phyloP scores from a whole-genome alignment of 2,329 filamentous ascomycete genomes.

The Ascochyta lentis region DNA sequence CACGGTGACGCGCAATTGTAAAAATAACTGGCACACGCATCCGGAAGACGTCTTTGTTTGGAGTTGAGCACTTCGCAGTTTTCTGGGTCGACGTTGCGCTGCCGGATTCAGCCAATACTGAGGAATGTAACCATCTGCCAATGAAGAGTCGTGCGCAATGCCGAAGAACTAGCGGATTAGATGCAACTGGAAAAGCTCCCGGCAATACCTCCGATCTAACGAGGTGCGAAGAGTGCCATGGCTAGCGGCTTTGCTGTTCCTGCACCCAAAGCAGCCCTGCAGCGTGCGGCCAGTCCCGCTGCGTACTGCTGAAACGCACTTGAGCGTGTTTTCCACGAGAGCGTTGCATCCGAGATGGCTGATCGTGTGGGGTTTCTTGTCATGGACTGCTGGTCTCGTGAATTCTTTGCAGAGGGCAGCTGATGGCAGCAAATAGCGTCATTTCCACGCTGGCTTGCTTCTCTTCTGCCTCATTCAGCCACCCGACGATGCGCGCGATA shows the following conservation, averaged over 20 bases:
- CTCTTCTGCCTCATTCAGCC: constrained; percentile 16
- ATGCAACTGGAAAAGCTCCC: constrained; percentile 10
- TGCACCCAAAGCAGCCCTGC: constrained; percentile 10
- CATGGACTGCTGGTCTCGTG: constrained; percentile 8
- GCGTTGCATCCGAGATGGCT: constrained; percentile 4
- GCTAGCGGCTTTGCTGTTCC: constrained; percentile 1
- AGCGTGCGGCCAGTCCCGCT: constrained; percentile 12
- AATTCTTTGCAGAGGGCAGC: not conserved
- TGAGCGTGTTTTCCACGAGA: constrained; percentile 2
- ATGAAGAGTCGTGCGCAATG: constrained; percentile 10
- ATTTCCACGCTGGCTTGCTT: constrained; percentile 1
- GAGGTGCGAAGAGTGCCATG: constrained; percentile 5
- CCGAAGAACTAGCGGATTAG: not conserved
- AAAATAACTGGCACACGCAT: constrained; percentile 15
- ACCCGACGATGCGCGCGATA: constrained; percentile 25
- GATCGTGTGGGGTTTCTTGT: not conserved
- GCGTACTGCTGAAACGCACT: constrained; percentile 11
- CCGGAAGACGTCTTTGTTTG: constrained; percentile 16
- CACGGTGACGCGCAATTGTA: constrained; percentile 1
- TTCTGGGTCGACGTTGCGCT: constrained; percentile 14
- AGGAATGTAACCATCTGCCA: constrained; percentile 15
- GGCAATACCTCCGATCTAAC: not conserved
- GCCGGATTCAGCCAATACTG: constrained; percentile 13
- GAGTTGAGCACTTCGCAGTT: constrained; percentile 10
- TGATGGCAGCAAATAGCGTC: constrained; percentile 2